These are phyloP conservation scores for Yamadazyma sp. DNA, from an alignment of 1,139 yeast species.

Conservation along the genomic window DNA sequence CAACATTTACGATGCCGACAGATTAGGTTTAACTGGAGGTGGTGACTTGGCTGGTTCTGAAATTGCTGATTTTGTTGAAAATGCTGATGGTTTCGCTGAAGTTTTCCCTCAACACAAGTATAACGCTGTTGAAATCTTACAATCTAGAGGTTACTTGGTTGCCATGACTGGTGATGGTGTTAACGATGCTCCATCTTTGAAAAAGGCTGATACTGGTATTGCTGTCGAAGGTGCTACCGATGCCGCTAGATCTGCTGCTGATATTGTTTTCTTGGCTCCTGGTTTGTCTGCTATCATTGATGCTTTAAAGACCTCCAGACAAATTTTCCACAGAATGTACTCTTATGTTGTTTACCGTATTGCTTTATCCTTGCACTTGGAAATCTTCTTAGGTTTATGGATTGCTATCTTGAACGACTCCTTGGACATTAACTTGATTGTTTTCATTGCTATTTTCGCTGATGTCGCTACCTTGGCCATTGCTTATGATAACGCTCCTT, in stretches of 20 bases:
- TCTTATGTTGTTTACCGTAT: constrained; percentile 95
- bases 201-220: constrained; percentile 96
- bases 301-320: constrained; percentile 92
- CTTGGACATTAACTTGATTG: constrained; percentile 82
- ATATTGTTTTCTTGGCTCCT: constrained; percentile 93
- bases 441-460: constrained; percentile 92
- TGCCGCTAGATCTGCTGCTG: constrained; percentile 96
- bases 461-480: constrained; percentile 94
- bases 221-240: constrained; percentile 97
- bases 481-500: constrained; percentile 98
- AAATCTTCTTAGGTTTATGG: constrained; percentile 90
- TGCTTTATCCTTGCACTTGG: constrained; percentile 90
- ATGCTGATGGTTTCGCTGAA: constrained; percentile 97
- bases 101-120: constrained; percentile 97
- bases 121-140: constrained; percentile 87
- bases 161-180: constrained; percentile 99
- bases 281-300: constrained; percentile 95
- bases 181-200: constrained; percentile 93
- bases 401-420: constrained; percentile 87
- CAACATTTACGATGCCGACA: constrained; percentile 95
- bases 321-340: constrained; percentile 98
- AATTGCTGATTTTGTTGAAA: constrained; percentile 93
- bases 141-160: constrained; percentile 90
- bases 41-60: constrained; percentile 97
- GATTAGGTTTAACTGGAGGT: constrained; percentile 94